Percentiles rank a stretch among this genome's conserved stretches.
phyloP scores from a whole-genome alignment of 2,329 filamentous ascomycete species.

The Dendrostoma leiphaemia region DNA sequence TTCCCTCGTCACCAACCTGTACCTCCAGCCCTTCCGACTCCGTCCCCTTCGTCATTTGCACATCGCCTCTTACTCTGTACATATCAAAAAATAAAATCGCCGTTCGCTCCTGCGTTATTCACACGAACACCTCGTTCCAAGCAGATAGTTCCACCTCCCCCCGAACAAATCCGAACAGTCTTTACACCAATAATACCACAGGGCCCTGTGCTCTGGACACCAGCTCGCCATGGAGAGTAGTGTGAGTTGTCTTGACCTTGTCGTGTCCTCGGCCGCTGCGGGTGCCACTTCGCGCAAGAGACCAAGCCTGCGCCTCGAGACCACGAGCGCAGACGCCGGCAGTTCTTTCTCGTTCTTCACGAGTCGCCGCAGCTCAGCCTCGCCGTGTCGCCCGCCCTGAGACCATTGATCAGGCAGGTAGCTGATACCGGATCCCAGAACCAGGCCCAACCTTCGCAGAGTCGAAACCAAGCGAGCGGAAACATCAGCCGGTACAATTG shows the following conservation, averaged over 20 bases:
- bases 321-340: neutral
- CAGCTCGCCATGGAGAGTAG: conserved; percentile 18
- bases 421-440: conserved; percentile 11
- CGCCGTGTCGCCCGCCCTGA: no score
- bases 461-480: conserved; percentile 6
- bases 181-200: conserved; percentile 3
- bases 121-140: neutral
- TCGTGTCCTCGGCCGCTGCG: neutral
- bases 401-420: neutral
- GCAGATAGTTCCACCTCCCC: neutral
- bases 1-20: conserved; percentile 8
- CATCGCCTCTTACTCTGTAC: neutral
- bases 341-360: neutral
- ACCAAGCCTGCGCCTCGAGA: neutral
- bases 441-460: conserved; percentile 14
- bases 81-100: neutral
- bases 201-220: conserved; percentile 15
- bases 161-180: neutral
- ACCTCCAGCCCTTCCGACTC: conserved; percentile 6
- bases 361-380: neutral
- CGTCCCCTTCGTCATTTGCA: neutral
- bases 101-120: neutral
- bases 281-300: neutral
- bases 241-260: conserved; percentile 13
- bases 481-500: conserved; percentile 13